Conservation (phyloP, 208 protist species). For the Acanthamoeba royreba region DNA sequence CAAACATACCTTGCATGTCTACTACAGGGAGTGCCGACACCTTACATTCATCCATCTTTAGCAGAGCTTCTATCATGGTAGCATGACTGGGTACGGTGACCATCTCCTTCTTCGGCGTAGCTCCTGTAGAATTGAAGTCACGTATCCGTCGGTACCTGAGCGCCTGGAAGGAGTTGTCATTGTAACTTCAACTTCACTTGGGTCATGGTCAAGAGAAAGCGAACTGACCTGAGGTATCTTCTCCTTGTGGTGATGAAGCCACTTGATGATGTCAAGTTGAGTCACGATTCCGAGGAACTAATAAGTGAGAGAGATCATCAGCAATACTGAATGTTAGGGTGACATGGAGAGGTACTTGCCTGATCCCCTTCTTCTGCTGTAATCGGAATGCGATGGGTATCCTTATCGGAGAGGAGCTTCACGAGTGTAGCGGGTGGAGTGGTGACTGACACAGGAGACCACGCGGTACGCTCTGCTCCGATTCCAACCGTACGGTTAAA, state of each 20-base stretch:
- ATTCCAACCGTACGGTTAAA: background rate
- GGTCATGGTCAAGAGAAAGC: background rate
- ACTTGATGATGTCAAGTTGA: background rate
- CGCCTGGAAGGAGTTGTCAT: background rate
- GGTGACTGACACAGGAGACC: background rate
- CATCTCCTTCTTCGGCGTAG: background rate
- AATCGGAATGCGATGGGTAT: background rate
- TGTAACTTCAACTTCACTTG: background rate
- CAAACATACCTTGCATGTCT: background rate
- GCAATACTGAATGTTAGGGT: background rate
- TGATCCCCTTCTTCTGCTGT: background rate
- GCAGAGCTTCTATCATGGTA: background rate
- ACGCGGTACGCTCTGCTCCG: background rate
- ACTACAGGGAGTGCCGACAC: background rate
- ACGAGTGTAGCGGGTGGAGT: background rate
- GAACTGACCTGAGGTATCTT: background rate
- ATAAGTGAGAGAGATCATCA: background rate
- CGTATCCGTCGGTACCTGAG: background rate
- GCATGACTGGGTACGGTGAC: background rate
- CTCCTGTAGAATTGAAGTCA: background rate
- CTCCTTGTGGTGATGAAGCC: background rate
- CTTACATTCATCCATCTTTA: background rate
- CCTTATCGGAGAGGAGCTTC: background rate
- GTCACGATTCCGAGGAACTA: background rate
- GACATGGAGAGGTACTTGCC: background rate